Conservation (phyloP, 768 basidiomycete genomes). For the Boletus sp. region DNA sequence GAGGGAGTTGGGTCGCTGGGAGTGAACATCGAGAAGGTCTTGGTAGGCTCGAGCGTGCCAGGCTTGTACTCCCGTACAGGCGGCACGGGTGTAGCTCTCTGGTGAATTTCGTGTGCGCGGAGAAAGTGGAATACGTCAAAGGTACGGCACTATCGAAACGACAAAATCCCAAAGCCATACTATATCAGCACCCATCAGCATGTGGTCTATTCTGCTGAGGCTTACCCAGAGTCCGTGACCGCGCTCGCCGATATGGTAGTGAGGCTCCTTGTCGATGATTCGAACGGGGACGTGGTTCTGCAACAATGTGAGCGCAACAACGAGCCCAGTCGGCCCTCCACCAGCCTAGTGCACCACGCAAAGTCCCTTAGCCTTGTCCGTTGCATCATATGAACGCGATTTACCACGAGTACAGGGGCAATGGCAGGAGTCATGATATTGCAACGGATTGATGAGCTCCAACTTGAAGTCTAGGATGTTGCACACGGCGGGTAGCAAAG, state of each 20-base stretch:
- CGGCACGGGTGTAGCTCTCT: conserved; percentile 26
- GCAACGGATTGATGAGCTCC: neutral
- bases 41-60: conserved; percentile 14
- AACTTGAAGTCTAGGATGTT: neutral
- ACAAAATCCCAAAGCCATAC: neutral
- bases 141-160: conserved; percentile 29
- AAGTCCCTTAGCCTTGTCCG: neutral
- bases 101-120: conserved; percentile 36
- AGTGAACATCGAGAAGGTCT: neutral
- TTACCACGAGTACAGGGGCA: conserved; percentile 20
- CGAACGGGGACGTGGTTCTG: conserved; percentile 48
- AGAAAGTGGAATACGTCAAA: conserved; percentile 45
- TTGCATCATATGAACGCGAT: neutral
- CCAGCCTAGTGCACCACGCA: conserved; percentile 18
- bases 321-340: conserved; percentile 32
- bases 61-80: conserved; percentile 36
- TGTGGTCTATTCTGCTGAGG: too few species aligned
- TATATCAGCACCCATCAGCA: too few species aligned
- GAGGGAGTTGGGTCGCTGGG: conserved; percentile 22
- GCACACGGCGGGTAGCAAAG: neutral
- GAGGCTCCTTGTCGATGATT: conserved; percentile 47
- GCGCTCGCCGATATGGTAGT: conserved; percentile 38
- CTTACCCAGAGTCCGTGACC: conserved; percentile 40
- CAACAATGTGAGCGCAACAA: conserved; percentile 34
- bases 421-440: conserved; percentile 9